A percentile compares a stretch with the other conserved stretches of the same genome.
phyloP scores from a whole-genome alignment of 768 basidiomycete genomes.

The Dioszegia crocea region DNA sequence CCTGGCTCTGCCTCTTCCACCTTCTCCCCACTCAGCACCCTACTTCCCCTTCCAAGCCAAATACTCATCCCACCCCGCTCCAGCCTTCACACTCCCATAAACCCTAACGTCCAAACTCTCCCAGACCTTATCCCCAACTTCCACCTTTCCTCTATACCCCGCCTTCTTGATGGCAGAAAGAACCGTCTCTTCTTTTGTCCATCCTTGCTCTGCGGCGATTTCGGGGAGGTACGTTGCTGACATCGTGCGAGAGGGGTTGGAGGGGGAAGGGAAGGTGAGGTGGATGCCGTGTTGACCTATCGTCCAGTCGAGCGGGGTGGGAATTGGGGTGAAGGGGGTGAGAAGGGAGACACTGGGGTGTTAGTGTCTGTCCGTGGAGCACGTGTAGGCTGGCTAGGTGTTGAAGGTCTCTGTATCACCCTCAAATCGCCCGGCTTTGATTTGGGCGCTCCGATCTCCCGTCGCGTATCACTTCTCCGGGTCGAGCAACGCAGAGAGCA shows the following conservation, averaged over 20 bases:
- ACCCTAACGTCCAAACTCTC: constrained; percentile 33
- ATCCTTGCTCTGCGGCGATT: constrained; percentile 86
- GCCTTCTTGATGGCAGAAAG: constrained; percentile 91
- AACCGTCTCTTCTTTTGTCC: constrained; percentile 84
- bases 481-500: no score
- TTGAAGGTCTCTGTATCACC: no score
- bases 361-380: no score
- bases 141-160: constrained; percentile 56
- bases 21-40: no score
- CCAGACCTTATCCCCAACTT: constrained; percentile 38
- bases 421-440: neutral
- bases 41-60: neutral
- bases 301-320: constrained; percentile 86
- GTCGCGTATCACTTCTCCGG: no score
- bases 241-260: constrained; percentile 54
- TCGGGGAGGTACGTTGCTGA: constrained; percentile 90
- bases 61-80: constrained; percentile 32
- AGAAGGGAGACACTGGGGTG: constrained; percentile 74
- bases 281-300: constrained; percentile 88
- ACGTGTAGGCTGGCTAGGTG: no score
- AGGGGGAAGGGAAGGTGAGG: constrained; percentile 64
- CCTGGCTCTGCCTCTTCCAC: no score
- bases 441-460: no score
- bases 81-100: constrained; percentile 45
- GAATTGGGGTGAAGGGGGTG: constrained; percentile 82